Evolutionary conservation across 805 yeast species (phyloP), one percentile per base, ranked within the genome.

Genomic region (Wickerhamiella slavikovae): DNA sequence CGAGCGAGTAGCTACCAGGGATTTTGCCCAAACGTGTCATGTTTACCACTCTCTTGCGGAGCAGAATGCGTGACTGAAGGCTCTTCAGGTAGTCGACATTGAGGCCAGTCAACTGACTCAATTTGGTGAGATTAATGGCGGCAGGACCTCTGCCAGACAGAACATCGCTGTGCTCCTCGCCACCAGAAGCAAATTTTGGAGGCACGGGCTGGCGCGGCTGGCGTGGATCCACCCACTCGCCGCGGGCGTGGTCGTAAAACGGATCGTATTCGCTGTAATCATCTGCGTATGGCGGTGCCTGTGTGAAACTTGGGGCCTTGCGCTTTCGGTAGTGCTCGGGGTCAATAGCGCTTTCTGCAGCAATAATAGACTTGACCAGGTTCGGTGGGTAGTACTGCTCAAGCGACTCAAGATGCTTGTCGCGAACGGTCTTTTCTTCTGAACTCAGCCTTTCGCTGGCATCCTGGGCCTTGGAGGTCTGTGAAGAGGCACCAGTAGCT

Each of bases 381-480:
- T 72, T 75, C 19, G 82, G 78, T 6, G 85, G 68, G 51, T 85
- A 85, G 57, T 72, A 85, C 46, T 80, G 69, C 27, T 67, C 51
- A 40, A 83, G 60, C 38, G 58, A 60, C 26, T 66, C 62, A 38
- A 68, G 41, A 49, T 73, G 80, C 34, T 55, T 12, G n/a, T 24
- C 15, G 14, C 24, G 24, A n/a, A n/a, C n/a, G n/a, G n/a, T 22
- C 25, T 13, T 11, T 11, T 13, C 25, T n/a, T 13, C n/a, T 11
- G 5, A 12, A 12, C 15, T 8, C 9, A 18, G 21, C 21, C 10
- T 10, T 6, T 6, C 21, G 21, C 10, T 10, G 21, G 6, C 21
- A 10, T 10, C 21, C 21, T 18, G 21, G 21, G 21, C 9, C 21
- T 18, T 10, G 21, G 21, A 18, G 21, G 21, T 7, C 9, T 10